These are phyloP conservation scores for Termitomyces sp. DNA, from an alignment of 768 basidiomycete genomes.

Conservation along the genomic window DNA sequence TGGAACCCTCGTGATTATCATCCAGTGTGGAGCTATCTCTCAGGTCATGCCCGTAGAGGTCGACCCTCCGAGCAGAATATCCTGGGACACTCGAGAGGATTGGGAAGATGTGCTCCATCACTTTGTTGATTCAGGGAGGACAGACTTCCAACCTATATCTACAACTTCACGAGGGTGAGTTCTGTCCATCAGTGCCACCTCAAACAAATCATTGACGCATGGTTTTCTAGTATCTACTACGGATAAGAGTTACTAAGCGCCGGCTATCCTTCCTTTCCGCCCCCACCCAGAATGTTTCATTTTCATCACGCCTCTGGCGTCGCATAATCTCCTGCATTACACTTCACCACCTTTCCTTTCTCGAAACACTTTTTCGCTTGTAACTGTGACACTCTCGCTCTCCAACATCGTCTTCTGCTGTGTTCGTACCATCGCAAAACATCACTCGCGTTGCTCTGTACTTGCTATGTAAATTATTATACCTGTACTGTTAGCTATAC, in stretches of 20 bases:
- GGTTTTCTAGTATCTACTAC: slow-evolving; percentile 34
- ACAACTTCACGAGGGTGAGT: slow-evolving; percentile 70
- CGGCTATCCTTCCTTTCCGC: neutral
- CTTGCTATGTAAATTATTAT: slow-evolving; percentile 14
- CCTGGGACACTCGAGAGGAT: slow-evolving; percentile 73
- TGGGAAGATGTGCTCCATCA: slow-evolving; percentile 66
- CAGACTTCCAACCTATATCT: slow-evolving; percentile 81
- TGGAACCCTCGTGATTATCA: slow-evolving; percentile 67
- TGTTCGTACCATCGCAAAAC: slow-evolving; percentile 13
- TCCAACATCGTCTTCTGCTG: slow-evolving; percentile 13
- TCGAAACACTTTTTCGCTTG: slow-evolving; percentile 1
- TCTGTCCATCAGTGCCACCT: slow-evolving; percentile 3
- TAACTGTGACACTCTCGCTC: neutral
- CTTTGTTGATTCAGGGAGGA: slow-evolving; percentile 67
- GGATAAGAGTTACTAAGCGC: slow-evolving; percentile 24
- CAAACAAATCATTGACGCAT: slow-evolving; percentile 3
- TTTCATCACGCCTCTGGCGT: slow-evolving; percentile 15
- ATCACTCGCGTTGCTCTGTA: slow-evolving; percentile 9
- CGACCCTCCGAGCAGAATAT: slow-evolving; percentile 69
- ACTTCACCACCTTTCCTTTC: neutral
- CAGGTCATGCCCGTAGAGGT: slow-evolving; percentile 88
- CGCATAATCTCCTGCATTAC: slow-evolving; percentile 7
- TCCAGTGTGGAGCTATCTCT: slow-evolving; percentile 71
- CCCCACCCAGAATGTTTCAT: slow-evolving; percentile 3
- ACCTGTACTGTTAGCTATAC: neutral